Evolutionary conservation across 139 green algal genomes (phyloP), one percentile per base, ranked within the genome.

Genomic region (Helicosporidium sp.): DNA sequence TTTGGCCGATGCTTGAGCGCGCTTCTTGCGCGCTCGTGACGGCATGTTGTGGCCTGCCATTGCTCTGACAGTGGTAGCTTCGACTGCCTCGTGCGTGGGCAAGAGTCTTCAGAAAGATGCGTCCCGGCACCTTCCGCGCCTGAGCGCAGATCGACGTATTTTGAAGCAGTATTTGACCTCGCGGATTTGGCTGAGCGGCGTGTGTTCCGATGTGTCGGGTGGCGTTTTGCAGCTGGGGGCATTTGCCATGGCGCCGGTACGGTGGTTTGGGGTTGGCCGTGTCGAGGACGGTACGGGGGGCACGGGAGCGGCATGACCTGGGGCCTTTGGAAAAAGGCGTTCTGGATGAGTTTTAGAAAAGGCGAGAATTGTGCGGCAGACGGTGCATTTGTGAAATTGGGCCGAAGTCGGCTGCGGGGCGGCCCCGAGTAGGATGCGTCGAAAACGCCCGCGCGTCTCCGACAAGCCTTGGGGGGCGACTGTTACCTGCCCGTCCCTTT

Each of bases 101-200:
- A 89, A 89, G 36, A 78, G 74, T 8, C 53, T 89, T 40, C 80
- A 92, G 44, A 92, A 92, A 64, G 66, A 86, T 43, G 81, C 76
- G 2, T 85, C 80, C 0, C 51, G 60, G 0, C 49, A 50, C 33
- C 56, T 92, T 33, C 81, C 81, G 0, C 49, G 62, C 19, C 64
- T 87, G 28, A 66, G 36, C 10, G 39, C 76, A 7, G 63, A 80
- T 2, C 40, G 45, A 3, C 72, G 78, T 28, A 71, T 83, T 10
- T 18, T 87, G 16, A 26, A 31, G 8, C 57, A 75, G 34, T 91
- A 85, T 54, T 19, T 77, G 10, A 17, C 51, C 7, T 66, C 34
- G 26, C 51, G 49, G 10, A 63, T 64, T 24, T 94, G 78, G 78
- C 22, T 87, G 16, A 19, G 48, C 0, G 83, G 83, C 7, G 61